Evolutionary conservation across 352 stramenopile genomes (phyloP).

Genomic region (Globisporangium perplexum): DNA sequence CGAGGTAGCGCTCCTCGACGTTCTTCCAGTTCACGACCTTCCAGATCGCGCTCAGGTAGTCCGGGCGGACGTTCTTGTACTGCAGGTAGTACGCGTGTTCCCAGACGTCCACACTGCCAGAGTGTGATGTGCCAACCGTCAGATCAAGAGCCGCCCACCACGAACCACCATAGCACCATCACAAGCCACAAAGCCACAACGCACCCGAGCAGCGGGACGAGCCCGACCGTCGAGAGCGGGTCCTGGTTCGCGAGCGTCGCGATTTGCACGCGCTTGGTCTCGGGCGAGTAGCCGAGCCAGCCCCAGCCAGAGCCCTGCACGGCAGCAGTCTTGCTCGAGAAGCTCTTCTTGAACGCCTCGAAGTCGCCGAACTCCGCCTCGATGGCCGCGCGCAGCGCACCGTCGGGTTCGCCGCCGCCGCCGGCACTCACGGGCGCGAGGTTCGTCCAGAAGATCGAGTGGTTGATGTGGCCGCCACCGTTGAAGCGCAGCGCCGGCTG

Average conservation of each 20-base stretch:
- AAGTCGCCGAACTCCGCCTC: slow-evolving; percentile 90
- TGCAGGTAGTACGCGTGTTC: slow-evolving; percentile 96
- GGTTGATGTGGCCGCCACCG: slow-evolving; percentile 97
- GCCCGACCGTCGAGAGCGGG: slow-evolving; percentile 92
- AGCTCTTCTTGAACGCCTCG: slow-evolving; percentile 88
- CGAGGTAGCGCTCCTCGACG: slow-evolving; percentile 71
- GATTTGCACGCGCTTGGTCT: slow-evolving; percentile 83
- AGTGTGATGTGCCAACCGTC: too few species aligned
- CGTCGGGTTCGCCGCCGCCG: slow-evolving; percentile 76
- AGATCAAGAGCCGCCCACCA: too few species aligned
- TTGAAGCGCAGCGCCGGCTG: slow-evolving; percentile 96
- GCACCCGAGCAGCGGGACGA: slow-evolving; percentile 92
- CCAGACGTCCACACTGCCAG: slow-evolving; percentile 97
- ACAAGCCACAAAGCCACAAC: slow-evolving; percentile 9
- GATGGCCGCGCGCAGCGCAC: slow-evolving; percentile 87
- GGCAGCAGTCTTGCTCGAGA: slow-evolving; percentile 86
- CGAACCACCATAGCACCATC: slow-evolving; percentile 1
- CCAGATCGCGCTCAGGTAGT: slow-evolving; percentile 94
- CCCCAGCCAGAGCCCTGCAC: slow-evolving; percentile 98
- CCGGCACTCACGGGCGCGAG: slow-evolving; percentile 71
- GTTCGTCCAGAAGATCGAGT: slow-evolving; percentile 99
- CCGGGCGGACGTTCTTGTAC: slow-evolving; percentile 95
- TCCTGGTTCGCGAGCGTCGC: slow-evolving; percentile 95
- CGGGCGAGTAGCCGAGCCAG: slow-evolving; percentile 94
- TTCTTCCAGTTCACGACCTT: slow-evolving; percentile 96